Conservation (phyloP, 306 rosid species). For the Malus domestica region DNA sequence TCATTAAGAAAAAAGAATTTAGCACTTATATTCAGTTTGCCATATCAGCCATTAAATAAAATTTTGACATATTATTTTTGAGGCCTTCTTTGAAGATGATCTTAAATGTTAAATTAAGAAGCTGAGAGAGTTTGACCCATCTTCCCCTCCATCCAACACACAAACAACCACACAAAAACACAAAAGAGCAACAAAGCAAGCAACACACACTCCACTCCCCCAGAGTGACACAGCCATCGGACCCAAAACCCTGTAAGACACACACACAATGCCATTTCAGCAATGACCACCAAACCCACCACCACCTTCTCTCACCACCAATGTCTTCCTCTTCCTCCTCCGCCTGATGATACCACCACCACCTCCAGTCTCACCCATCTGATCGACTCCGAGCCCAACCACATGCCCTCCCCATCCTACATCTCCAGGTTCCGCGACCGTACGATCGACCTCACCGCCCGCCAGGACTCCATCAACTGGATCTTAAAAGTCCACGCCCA, state of each 20-base stretch:
- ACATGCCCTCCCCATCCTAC: constrained; percentile 32
- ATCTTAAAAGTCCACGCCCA: constrained; percentile 59
- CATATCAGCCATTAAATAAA: too few relatives aligned
- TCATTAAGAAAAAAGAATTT: too few relatives aligned
- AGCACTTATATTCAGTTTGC: too few relatives aligned
- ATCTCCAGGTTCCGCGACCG: constrained; percentile 36
- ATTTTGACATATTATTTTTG: too few relatives aligned
- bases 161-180: not conserved
- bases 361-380: not conserved
- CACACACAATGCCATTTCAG: not conserved
- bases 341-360: not conserved
- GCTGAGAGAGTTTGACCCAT: not conserved
- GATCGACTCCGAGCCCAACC: constrained; percentile 15
- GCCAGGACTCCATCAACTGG: constrained; percentile 67
- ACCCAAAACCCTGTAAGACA: not conserved
- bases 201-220: not conserved
- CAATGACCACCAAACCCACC: constrained; percentile 14
- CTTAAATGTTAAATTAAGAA: too few relatives aligned
- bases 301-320: not conserved
- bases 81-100: too few relatives aligned
- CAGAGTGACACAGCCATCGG: not conserved
- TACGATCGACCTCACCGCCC: constrained; percentile 33
- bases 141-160: not conserved
- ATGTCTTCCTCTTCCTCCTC: not conserved
- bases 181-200: not conserved